Percentiles rank a stretch among this genome's conserved stretches.
These are phyloP conservation scores for Teunomyces stri DNA, from an alignment of 805 yeast genomes.

Conservation along the genomic window DNA sequence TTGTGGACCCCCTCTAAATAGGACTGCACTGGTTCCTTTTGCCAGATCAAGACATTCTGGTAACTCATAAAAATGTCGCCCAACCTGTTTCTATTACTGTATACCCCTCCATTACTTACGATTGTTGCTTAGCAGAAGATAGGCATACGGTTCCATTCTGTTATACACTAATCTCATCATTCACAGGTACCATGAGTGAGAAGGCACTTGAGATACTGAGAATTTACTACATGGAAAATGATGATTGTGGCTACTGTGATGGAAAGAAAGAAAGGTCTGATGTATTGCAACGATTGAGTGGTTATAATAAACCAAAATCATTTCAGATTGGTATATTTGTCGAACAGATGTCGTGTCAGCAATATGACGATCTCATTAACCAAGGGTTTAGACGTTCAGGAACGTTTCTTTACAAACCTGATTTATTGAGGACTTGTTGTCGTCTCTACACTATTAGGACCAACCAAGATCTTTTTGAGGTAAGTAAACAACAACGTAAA, in stretches of 20 bases:
- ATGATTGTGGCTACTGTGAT: neutral
- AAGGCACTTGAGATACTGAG: neutral
- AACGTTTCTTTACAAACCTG: slow-evolving; percentile 58
- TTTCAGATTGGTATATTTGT: slow-evolving; percentile 39
- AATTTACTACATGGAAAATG: neutral
- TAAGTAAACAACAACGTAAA: slow-evolving; percentile 66
- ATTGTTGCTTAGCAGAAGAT: no score
- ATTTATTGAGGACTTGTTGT: slow-evolving; percentile 72
- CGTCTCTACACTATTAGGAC: slow-evolving; percentile 77
- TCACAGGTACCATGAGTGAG: no score
- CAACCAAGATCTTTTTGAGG: slow-evolving; percentile 39
- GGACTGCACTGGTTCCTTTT: no score
- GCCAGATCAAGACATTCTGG: no score
- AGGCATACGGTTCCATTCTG: no score
- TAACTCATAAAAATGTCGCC: no score
- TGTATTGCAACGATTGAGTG: slow-evolving; percentile 20
- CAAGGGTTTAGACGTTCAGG: slow-evolving; percentile 83
- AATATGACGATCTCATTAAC: slow-evolving; percentile 66
- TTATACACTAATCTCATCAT: no score
- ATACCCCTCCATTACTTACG: no score
- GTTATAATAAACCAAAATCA: slow-evolving; percentile 9
- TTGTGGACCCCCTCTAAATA: no score
- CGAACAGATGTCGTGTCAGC: slow-evolving; percentile 44
- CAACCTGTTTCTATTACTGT: no score
- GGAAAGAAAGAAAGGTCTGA: slow-evolving; percentile 34